A percentile compares a stretch with the other conserved stretches of the same genome.
Conservation (phyloP, 495 filamentous ascomycete genomes). For the Aspergillus kassunensis region DNA sequence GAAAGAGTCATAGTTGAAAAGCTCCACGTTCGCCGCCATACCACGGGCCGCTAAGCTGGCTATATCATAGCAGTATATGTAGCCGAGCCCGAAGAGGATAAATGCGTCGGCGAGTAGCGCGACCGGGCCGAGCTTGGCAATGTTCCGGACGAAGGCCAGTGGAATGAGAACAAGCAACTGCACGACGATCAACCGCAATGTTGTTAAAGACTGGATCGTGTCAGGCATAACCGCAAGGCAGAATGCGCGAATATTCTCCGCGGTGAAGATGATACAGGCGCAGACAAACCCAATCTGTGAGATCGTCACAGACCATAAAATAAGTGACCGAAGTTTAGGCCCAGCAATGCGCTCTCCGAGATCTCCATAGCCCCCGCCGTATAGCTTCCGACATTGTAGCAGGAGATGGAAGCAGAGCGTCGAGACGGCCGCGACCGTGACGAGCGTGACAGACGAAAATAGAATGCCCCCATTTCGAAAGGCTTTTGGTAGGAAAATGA, state of each 20-base stretch:
- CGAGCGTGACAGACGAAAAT: constrained; percentile 79
- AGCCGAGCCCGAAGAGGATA: constrained; percentile 79
- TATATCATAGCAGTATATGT: constrained; percentile 89
- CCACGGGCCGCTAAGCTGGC: constrained; percentile 67
- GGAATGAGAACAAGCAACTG: constrained; percentile 86
- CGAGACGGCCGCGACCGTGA: constrained; percentile 69
- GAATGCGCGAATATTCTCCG: constrained; percentile 86
- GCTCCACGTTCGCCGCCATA: constrained; percentile 64
- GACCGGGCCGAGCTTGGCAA: constrained; percentile 78
- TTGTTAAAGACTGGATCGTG: constrained; percentile 63
- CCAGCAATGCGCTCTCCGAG: constrained; percentile 84
- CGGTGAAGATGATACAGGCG: constrained; percentile 93
- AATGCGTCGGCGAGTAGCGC: constrained; percentile 83
- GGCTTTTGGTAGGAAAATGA: constrained; percentile 83
- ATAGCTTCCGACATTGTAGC: constrained; percentile 70
- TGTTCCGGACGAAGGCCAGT: constrained; percentile 81
- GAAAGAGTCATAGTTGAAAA: constrained; percentile 79
- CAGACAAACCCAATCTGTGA: constrained; percentile 88
- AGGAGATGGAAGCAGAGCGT: constrained; percentile 90
- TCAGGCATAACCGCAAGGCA: constrained; percentile 59
- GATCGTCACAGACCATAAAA: constrained; percentile 76
- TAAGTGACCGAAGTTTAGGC: constrained; percentile 71
- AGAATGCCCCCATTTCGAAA: constrained; percentile 90
- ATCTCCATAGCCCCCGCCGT: constrained; percentile 83
- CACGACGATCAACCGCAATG: constrained; percentile 75